Percentiles rank a stretch among this genome's conserved stretches.
phyloP scores from a whole-genome alignment of 768 basidiomycete species.

The Calocybe indica region DNA sequence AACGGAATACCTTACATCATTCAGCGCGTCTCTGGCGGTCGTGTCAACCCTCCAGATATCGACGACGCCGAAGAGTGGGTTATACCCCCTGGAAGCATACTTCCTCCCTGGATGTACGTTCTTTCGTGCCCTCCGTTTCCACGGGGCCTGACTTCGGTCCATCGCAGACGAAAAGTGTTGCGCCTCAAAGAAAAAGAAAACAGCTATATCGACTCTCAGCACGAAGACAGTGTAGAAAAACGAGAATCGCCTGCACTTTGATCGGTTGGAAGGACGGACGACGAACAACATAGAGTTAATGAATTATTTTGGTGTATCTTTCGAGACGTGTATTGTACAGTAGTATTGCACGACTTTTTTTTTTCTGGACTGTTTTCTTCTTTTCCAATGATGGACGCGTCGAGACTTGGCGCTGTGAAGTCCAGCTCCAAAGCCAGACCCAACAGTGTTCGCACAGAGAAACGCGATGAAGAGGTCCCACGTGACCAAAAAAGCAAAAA shows the following conservation, averaged over 20 bases:
- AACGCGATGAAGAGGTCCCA: background rate
- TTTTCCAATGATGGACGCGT: too few relatives aligned
- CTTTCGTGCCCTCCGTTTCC: background rate
- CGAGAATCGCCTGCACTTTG: too few relatives aligned
- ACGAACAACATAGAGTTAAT: too few relatives aligned
- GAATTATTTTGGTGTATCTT: too few relatives aligned
- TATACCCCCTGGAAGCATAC: slow-evolving; percentile 63
- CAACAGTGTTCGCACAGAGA: too few relatives aligned
- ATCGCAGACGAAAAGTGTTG: background rate
- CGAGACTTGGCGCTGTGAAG: too few relatives aligned
- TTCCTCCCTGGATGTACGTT: slow-evolving; percentile 65
- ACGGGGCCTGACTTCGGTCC: background rate
- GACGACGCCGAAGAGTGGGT: slow-evolving; percentile 65
- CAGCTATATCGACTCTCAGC: background rate
- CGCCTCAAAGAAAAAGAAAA: background rate
- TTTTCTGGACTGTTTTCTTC: too few relatives aligned
- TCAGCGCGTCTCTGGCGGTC: slow-evolving; percentile 48
- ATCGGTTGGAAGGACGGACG: too few relatives aligned
- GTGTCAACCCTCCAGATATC: slow-evolving; percentile 58
- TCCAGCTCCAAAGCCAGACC: too few relatives aligned
- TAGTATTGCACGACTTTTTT: too few relatives aligned
- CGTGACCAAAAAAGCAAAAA: background rate
- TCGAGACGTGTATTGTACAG: too few relatives aligned
- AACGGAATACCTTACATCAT: slow-evolving; percentile 64
- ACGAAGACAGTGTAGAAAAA: too few relatives aligned